Percentiles rank a stretch among this genome's conserved stretches.
Conservation (phyloP, 148 eudicot genomes). For the Rhododendron simsii region DNA sequence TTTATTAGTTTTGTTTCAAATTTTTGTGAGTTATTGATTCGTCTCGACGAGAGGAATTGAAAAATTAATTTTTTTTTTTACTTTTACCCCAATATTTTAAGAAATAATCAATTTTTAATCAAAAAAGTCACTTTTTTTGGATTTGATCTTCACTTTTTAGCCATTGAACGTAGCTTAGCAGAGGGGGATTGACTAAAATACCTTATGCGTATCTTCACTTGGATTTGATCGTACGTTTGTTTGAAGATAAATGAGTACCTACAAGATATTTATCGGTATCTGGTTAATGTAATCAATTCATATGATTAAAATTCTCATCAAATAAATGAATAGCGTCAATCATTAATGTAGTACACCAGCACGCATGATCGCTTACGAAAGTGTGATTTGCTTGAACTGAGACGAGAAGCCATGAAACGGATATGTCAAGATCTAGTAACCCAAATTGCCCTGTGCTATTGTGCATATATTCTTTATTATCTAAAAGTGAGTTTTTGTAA, state of each 20-base stretch:
- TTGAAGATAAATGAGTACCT: neutral
- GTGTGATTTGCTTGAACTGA: neutral
- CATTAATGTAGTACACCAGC: neutral
- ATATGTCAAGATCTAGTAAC: neutral
- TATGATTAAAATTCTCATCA: neutral
- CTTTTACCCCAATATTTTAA: too few species aligned
- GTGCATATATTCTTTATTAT: neutral
- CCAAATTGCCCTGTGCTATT: neutral
- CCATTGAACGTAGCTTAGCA: neutral
- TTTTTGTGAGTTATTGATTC: too few species aligned
- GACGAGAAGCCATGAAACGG: neutral
- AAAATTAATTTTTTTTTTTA: too few species aligned
- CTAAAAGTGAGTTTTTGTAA: too few species aligned
- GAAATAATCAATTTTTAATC: too few species aligned
- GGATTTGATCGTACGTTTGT: neutral
- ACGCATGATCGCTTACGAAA: too few species aligned
- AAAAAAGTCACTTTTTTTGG: too few species aligned
- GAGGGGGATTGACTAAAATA: neutral
- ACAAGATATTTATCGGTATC: neutral
- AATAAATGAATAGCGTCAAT: neutral
- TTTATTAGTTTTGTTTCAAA: too few species aligned
- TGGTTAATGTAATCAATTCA: neutral
- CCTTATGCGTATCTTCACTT: neutral
- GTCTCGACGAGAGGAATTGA: too few species aligned
- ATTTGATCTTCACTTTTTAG: neutral